Conservation (phyloP, 2,329 filamentous ascomycete species). For the Fusarium lyarnte region DNA sequence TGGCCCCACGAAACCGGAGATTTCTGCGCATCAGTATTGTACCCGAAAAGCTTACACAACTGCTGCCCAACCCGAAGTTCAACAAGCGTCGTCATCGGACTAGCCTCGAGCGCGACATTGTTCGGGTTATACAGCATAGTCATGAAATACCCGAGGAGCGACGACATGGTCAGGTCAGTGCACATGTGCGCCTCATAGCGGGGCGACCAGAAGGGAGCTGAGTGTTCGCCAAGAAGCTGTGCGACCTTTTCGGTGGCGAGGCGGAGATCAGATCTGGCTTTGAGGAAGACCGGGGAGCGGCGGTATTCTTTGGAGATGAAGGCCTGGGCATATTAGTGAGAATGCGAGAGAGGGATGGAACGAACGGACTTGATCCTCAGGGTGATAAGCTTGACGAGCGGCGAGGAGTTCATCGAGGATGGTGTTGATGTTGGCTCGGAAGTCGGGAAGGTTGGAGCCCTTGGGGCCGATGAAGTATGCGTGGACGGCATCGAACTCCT, state of each 20-base stretch:
- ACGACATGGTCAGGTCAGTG: conserved; percentile 54
- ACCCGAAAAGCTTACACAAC: conserved; percentile 57
- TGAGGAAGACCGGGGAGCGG: conserved; percentile 47
- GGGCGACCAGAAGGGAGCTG: conserved; percentile 58
- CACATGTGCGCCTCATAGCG: conserved; percentile 60
- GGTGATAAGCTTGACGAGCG: conserved; percentile 49
- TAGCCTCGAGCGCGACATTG: conserved; percentile 58
- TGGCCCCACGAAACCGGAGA: conserved; percentile 54
- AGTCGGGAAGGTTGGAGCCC: conserved; percentile 53
- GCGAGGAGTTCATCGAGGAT: conserved; percentile 51
- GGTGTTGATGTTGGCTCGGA: conserved; percentile 51
- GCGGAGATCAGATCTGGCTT: conserved; percentile 47
- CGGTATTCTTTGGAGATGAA: conserved; percentile 52
- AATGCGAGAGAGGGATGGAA: accelerated
- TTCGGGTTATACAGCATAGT: conserved; percentile 62
- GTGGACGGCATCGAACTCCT: conserved; percentile 39
- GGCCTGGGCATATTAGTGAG: neutral
- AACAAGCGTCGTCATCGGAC: conserved; percentile 55
- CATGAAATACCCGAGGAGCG: conserved; percentile 57
- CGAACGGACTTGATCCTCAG: conserved; percentile 47
- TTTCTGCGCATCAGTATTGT: conserved; percentile 47
- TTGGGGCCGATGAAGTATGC: conserved; percentile 57
- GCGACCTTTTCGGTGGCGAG: conserved; percentile 49
- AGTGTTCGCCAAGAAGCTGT: conserved; percentile 52
- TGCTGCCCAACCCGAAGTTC: conserved; percentile 58